These are phyloP conservation scores for Allium fistulosum DNA, from an alignment of 106 monocot species.

Conservation along the genomic window DNA sequence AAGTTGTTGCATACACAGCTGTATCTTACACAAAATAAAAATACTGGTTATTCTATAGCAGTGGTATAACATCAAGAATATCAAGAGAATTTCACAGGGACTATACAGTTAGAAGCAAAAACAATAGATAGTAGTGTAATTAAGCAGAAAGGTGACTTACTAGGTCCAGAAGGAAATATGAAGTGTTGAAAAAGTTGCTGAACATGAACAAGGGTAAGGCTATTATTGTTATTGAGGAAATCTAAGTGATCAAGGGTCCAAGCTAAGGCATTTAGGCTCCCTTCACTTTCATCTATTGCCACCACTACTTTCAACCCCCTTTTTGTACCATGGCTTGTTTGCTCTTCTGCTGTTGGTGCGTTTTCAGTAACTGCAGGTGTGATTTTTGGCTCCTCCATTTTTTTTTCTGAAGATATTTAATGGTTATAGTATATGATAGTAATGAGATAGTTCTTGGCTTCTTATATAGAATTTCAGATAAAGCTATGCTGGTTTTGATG, in stretches of 20 bases:
- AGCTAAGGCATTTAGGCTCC: slow-evolving; percentile 7
- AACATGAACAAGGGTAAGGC: slow-evolving; percentile 7
- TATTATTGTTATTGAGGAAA: not conserved
- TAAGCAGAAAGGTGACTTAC: not conserved
- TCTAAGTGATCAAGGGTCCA: slow-evolving; percentile 9
- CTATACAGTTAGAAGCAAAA: too few species aligned
- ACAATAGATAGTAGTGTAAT: too few species aligned
- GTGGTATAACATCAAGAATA: too few species aligned
- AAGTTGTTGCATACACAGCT: slow-evolving; percentile 1
- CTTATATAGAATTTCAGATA: too few species aligned
- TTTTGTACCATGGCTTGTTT: not conserved
- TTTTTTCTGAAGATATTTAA: not conserved
- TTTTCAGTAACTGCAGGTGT: not conserved
- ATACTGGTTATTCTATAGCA: too few species aligned
- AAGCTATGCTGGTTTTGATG: too few species aligned
- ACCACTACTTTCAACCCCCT: slow-evolving; percentile 10
- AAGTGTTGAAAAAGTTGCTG: slow-evolving; percentile 9
- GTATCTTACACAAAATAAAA: not conserved
- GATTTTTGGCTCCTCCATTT: slow-evolving; percentile 1
- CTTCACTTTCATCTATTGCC: slow-evolving; percentile 11
- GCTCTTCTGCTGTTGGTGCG: not conserved
- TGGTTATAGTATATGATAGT: too few species aligned
- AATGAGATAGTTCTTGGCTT: too few species aligned
- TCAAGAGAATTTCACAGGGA: too few species aligned
- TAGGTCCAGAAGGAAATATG: slow-evolving; percentile 6